Percentiles rank a stretch among this genome's conserved stretches.
Conservation (phyloP, 345 rosid species). For the Balakata baccata region DNA sequence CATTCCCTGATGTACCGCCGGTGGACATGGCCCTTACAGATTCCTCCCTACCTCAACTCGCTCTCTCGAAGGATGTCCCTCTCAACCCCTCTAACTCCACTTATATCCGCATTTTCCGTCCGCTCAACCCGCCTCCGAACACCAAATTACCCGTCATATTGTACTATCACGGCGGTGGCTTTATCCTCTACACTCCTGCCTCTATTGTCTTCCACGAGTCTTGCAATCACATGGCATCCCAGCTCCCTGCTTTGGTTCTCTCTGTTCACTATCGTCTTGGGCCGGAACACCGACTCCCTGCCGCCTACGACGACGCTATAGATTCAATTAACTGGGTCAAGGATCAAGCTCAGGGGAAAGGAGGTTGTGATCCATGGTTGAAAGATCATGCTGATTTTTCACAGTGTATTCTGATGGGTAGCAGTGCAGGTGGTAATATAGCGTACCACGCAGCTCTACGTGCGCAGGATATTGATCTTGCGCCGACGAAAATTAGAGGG, state of each 20-base stretch:
- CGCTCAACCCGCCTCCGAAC: conserved; percentile 34
- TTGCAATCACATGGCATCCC: conserved; percentile 43
- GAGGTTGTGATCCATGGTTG: conserved; percentile 62
- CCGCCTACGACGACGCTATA: conserved; percentile 74
- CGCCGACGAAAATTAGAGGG: conserved; percentile 62
- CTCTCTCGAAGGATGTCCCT: conserved; percentile 56
- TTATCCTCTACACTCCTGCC: conserved; percentile 47
- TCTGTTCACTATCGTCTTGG: conserved; percentile 80
- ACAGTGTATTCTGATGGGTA: conserved; percentile 60
- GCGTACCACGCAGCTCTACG: conserved; percentile 64
- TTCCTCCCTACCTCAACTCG: conserved; percentile 22
- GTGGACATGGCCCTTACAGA: conserved; percentile 19
- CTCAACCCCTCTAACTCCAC: conserved; percentile 49
- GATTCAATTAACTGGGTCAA: conserved; percentile 69
- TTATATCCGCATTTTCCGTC: conserved; percentile 58
- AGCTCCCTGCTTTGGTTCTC: conserved; percentile 48
- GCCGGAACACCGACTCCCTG: conserved; percentile 96
- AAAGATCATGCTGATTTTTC: conserved; percentile 54
- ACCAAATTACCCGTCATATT: conserved; percentile 60
- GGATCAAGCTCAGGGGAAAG: conserved; percentile 44
- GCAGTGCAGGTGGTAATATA: conserved; percentile 71
- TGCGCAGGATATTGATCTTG: no score
- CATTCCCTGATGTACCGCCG: conserved; percentile 40
- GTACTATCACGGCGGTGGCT: conserved; percentile 80
- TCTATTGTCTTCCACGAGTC: conserved; percentile 50